Evolutionary conservation across 345 rosid genomes (phyloP).

Genomic region (Mallotus nudiflorus): DNA sequence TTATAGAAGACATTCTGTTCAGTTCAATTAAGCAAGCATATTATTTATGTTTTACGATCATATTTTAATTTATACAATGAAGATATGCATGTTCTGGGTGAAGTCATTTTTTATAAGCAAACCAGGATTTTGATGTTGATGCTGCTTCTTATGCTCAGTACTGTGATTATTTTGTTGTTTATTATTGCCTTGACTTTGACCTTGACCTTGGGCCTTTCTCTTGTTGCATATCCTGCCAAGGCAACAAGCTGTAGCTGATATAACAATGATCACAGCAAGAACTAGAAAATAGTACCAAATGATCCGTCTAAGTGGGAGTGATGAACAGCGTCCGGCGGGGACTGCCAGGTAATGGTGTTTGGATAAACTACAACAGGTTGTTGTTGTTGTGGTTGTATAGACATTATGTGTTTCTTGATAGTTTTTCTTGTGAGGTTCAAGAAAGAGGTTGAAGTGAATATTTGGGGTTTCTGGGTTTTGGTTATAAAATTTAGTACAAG

Average conservation of each 20-base stretch:
- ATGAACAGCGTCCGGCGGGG: conserved; percentile 32
- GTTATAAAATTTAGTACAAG: conserved; percentile 4
- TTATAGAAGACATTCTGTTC: too few relatives aligned
- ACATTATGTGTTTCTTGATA: conserved; percentile 13
- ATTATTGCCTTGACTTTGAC: conserved; percentile 1
- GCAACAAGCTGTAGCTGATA: conserved; percentile 57
- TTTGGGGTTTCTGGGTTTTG: not conserved
- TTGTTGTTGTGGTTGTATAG: conserved; percentile 19
- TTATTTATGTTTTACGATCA: too few relatives aligned
- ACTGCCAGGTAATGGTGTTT: conserved; percentile 39
- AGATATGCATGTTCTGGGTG: too few relatives aligned
- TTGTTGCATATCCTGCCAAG: conserved; percentile 55
- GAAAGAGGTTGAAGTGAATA: not conserved
- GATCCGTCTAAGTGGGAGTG: conserved; percentile 56
- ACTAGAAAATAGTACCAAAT: conserved; percentile 65
- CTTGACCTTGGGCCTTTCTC: not conserved
- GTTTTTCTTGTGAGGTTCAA: not conserved
- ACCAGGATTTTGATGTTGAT: conserved; percentile 13
- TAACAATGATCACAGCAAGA: conserved; percentile 52
- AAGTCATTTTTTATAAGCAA: too few relatives aligned
- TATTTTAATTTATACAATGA: too few relatives aligned
- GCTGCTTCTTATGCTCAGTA: not conserved
- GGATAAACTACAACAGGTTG: conserved; percentile 61
- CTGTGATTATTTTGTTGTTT: not conserved
- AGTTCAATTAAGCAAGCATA: too few relatives aligned